phyloP scores from a whole-genome alignment of 371 early-diverging fungal genomes.

The Neoconidiobolus thromboides region DNA sequence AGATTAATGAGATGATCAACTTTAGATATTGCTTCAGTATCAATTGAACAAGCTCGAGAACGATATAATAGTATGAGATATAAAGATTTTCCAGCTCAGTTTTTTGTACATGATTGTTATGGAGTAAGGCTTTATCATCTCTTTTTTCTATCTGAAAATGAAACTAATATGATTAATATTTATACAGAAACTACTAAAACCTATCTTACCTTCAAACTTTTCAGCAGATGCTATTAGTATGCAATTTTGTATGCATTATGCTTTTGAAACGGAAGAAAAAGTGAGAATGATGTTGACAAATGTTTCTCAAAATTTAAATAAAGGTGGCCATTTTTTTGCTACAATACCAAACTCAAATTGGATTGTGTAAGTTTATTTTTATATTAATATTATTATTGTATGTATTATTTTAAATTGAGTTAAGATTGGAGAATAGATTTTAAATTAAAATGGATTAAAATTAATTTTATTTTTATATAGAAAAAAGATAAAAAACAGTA shows the following conservation, averaged over 20 bases:
- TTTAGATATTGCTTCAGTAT: constrained; percentile 83
- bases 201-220: neutral
- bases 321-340: constrained; percentile 80
- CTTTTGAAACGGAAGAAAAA: constrained; percentile 71
- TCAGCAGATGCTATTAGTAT: constrained; percentile 61
- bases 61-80: constrained; percentile 41
- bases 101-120: constrained; percentile 68
- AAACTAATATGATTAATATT: neutral
- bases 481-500: constrained; percentile 22
- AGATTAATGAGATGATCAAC: neutral
- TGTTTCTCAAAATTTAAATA: constrained; percentile 48
- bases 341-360: constrained; percentile 89
- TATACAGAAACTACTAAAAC: neutral
- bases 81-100: constrained; percentile 41
- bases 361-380: constrained; percentile 43
- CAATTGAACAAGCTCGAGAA: constrained; percentile 70
- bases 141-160: neutral
- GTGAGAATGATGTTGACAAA: constrained; percentile 69
- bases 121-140: constrained; percentile 20
- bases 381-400: neutral
- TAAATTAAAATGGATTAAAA: neutral
- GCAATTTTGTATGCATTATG: constrained; percentile 97
- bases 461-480: constrained; percentile 12
- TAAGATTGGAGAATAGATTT: neutral
- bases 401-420: neutral